Evolutionary conservation across 2,329 filamentous ascomycete species (phyloP).

Genomic region (Calonectria leucothoes): DNA sequence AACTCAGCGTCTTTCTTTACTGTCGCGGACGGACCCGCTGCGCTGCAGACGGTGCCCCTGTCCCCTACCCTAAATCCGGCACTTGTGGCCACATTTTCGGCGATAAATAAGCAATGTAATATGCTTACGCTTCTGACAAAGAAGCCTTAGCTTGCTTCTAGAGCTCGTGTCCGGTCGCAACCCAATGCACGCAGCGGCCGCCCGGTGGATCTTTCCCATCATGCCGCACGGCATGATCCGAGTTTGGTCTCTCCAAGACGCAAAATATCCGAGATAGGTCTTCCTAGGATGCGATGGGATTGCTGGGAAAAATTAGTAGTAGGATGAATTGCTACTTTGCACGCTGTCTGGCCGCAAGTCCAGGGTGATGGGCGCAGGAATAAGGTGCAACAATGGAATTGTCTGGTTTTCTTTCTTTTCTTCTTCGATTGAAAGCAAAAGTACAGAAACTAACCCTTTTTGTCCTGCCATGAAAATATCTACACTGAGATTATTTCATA

Average conservation of each 20-base stretch:
- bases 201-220: neutral
- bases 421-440: too few relatives aligned
- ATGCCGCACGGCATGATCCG: neutral
- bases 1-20: neutral
- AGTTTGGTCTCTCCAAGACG: neutral
- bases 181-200: neutral
- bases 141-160: neutral
- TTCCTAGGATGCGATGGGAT: neutral
- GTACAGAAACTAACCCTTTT: too few relatives aligned
- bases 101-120: neutral
- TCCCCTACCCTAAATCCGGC: neutral
- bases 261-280: neutral
- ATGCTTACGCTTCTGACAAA: slow-evolving; percentile 2
- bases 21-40: neutral
- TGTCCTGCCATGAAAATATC: too few relatives aligned
- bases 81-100: neutral
- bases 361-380: too few relatives aligned
- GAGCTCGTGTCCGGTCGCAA: neutral
- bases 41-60: neutral
- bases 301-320: neutral
- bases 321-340: too few relatives aligned
- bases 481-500: too few relatives aligned
- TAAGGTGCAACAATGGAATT: too few relatives aligned
- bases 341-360: too few relatives aligned
- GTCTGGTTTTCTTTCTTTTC: too few relatives aligned